phyloP scores from a whole-genome alignment of 768 basidiomycete species.

The Kwoniella heveanensis region DNA sequence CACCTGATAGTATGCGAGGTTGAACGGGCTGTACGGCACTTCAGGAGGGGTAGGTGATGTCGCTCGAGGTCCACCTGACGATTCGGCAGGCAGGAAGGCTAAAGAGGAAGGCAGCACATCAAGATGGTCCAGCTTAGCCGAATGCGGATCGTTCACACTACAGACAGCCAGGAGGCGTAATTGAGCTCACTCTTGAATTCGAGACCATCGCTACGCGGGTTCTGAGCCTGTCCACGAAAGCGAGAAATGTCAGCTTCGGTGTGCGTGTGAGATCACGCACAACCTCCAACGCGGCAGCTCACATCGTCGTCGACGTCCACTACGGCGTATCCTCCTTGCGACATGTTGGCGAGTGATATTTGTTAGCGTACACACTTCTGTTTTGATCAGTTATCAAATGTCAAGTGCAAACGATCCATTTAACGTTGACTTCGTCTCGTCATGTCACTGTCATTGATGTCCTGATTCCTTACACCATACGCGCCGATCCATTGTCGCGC shows the following conservation, averaged over 20 bases:
- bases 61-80: constrained; percentile 20
- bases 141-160: no score
- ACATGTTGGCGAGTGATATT: constrained; percentile 23
- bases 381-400: no score
- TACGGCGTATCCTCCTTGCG: constrained; percentile 50
- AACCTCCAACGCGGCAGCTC: constrained; percentile 7
- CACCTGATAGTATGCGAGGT: constrained; percentile 54
- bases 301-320: constrained; percentile 56
- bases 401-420: no score
- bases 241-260: not conserved
- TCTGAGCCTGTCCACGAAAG: not conserved
- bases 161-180: no score
- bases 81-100: constrained; percentile 28
- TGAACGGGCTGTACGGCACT: constrained; percentile 51
- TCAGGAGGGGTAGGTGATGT: constrained; percentile 26
- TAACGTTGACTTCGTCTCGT: not conserved
- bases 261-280: no score
- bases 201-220: constrained; percentile 24
- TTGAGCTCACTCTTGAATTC: constrained; percentile 51
- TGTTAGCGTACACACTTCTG: no score
- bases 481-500: no score
- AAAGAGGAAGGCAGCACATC: no score
- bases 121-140: no score
- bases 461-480: no score
- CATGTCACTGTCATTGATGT: no score